Base-by-base conservation (phyloP, 768 basidiomycete species). In the Pholiota microspora region DNA sequence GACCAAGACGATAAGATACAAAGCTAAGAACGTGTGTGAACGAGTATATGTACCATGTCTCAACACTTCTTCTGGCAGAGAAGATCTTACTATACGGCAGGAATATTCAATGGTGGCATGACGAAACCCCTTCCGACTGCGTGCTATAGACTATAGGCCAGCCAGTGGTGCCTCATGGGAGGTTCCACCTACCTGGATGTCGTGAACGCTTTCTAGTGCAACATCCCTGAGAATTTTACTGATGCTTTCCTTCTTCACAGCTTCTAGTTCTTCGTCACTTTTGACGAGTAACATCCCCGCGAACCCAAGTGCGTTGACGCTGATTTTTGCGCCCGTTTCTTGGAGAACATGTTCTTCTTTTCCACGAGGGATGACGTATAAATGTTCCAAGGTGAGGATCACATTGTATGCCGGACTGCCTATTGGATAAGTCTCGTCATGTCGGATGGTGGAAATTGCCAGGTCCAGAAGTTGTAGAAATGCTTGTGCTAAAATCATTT, bases 261-360 rank as follows among this genome's bases (percentile, higher is more conserved):
- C 80, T 52, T 84, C 82, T 47, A 92, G 67, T 71, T 95, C 92
- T 16, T 77, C 77, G 51, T 88, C 82, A 58, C 88, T 92, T 74
- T 89, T 92, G 23, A 91, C 92, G 51, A 97, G 80, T 57, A 97
- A 62, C 86, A 92, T 84, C 1, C 95, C 95, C 6, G 92, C 89
- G 66, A 88, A 97, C 12, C 92, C 95, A 45, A 97, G 77, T 42
- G 95, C 80, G 68, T 98, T 97, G 38, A 98, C 77, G 62, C 83
- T 82, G 24, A 98, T 63, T 51, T 69, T 56, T 29, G 83, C 79
- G n/a, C 82, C 81, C 2, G 80, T 81, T 47, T 73, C 76, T 50
- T 69, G 57, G 4, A 89, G 69, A 9, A 63, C 68, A 67, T 87
- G 79, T n/a, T 67, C 70, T 65, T 93, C 92, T 28, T 71, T 70